These are phyloP conservation scores for Pseudomicrostroma phylloplanum DNA, from an alignment of 1,284 basidiomycete species.

Conservation along the genomic window DNA sequence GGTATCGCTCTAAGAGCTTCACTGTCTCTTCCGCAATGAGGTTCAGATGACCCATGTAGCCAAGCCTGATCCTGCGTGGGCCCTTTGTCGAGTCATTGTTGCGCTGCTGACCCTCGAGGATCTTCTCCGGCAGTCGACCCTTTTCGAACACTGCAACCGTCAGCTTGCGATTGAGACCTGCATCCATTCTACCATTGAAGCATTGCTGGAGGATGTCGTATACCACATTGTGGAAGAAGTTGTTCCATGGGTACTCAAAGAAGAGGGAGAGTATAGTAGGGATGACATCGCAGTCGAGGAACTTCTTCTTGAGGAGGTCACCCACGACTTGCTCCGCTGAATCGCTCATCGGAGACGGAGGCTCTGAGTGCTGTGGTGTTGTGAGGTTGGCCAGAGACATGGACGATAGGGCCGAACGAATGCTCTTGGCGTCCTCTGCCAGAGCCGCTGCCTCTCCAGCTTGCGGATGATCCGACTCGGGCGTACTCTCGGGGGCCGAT, in stretches of 20 bases:
- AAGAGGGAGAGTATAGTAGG: constrained; percentile 58
- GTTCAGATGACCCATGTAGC: constrained; percentile 95
- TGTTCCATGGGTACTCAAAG: constrained; percentile 95
- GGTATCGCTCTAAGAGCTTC: constrained; percentile 75
- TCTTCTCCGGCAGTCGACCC: constrained; percentile 35
- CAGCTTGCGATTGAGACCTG: constrained; percentile 40
- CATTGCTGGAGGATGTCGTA: constrained; percentile 96
- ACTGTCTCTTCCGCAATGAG: constrained; percentile 87
- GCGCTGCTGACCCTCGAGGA: constrained; percentile 40
- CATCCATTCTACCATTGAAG: constrained; percentile 71
- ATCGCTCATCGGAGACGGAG: constrained; percentile 35
- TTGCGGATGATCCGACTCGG: neutral
- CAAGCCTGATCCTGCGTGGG: constrained; percentile 52
- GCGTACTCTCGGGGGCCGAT: constrained; percentile 13
- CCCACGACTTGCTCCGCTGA: constrained; percentile 35
- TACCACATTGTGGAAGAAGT: constrained; percentile 92
- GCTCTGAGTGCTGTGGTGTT: constrained; percentile 27
- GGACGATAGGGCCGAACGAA: constrained; percentile 36
- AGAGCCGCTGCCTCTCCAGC: neutral
- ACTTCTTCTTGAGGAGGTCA: constrained; percentile 43
- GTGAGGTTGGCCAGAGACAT: constrained; percentile 42
- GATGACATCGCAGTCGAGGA: constrained; percentile 42
- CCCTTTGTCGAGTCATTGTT: constrained; percentile 34
- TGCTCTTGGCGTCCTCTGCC: constrained; percentile 22
- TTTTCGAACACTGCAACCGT: constrained; percentile 44